Conservation (phyloP, 2,329 filamentous ascomycete species). For the Ascocoryne sarcoides region DNA sequence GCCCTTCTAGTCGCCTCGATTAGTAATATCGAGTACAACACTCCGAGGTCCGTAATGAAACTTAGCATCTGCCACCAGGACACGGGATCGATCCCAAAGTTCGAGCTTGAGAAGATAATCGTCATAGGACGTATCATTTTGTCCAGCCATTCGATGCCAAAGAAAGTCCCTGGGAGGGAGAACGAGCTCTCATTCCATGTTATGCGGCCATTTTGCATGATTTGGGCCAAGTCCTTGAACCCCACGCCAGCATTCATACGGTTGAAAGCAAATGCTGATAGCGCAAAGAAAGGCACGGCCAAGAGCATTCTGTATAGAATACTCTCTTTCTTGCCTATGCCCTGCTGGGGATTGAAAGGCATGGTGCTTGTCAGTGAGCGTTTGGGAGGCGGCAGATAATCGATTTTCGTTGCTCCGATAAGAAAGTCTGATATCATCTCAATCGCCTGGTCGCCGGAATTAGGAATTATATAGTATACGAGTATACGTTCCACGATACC, state of each 20-base stretch:
- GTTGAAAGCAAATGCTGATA: not conserved
- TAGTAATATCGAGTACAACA: slow-evolving; percentile 19
- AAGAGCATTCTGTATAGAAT: slow-evolving; percentile 8
- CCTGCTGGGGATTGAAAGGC: slow-evolving; percentile 23
- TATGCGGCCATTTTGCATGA: not conserved
- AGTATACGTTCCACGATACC: slow-evolving; percentile 6
- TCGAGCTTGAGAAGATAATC: not conserved
- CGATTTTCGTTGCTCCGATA: slow-evolving; percentile 18
- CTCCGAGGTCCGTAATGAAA: slow-evolving; percentile 19
- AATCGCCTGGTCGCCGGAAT: slow-evolving; percentile 6
- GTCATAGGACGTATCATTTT: not conserved
- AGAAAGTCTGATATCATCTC: slow-evolving; percentile 6
- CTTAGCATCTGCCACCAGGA: slow-evolving; percentile 17
- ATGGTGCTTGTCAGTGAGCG: slow-evolving; percentile 11
- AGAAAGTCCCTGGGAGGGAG: not conserved
- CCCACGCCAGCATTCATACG: not conserved
- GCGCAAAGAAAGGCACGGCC: slow-evolving; percentile 10
- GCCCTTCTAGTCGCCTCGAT: slow-evolving; percentile 22
- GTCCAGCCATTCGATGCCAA: not conserved
- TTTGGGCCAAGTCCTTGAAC: not conserved
- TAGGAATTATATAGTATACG: slow-evolving; percentile 4
- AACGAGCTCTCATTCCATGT: not conserved
- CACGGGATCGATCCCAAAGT: slow-evolving; percentile 1
- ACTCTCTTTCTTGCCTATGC: slow-evolving; percentile 20
- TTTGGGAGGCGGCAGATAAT: slow-evolving; percentile 24